Evolutionary conservation across 2,329 filamentous ascomycete genomes (phyloP), one percentile per base, ranked within the genome.

Genomic region (Zymoseptoria pseudotritici): DNA sequence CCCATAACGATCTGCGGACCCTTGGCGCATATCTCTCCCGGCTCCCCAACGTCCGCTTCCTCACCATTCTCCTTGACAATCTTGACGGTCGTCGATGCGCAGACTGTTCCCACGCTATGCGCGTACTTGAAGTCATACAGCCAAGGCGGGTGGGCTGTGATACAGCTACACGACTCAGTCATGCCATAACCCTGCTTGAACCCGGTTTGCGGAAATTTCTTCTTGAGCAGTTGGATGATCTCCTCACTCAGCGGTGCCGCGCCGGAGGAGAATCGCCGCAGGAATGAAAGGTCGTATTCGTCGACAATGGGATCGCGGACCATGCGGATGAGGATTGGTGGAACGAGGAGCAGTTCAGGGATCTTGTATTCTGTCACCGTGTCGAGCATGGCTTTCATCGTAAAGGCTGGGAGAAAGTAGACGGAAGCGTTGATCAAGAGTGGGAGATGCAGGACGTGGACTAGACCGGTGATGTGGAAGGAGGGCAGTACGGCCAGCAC

Each of bases 371-470:
- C 72, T 50, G 76, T 73, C 13, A 85, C 76, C 0, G 82, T 76
- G 31, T 77, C 66, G 9, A 86, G 79, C 79, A 86, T 83, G 21
- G 72, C 70, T 42, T 80, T 75, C 79, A 87, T 84, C n/a, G 80
- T 84, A 73, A 88, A 89, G 5, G 78, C 71, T 0, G 84, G 82
- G 1, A 88, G 77, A 79, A 88, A 86, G 69, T 84, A 79, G 29
- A 88, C 84, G 65, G 86, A 80, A n/a, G 83, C 83, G 67, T 88
- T 87, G 50, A 86, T 74, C 8, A 84, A 71, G 26, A 87, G 72
- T 0, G 86, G 85, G 0, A 88, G 75, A 67, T 88, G 84, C 61
- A 88, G 78, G 46, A 82, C 77, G 66, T 86, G 83, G 3, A 86
- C 80, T 1, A 87, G 77, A 2, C 85, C 85, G 0, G 83, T 85